Percentiles rank a stretch among this genome's conserved stretches.
Evolutionary conservation across 352 stramenopile genomes (phyloP).

Genomic region (Aphanomyces invadans): DNA sequence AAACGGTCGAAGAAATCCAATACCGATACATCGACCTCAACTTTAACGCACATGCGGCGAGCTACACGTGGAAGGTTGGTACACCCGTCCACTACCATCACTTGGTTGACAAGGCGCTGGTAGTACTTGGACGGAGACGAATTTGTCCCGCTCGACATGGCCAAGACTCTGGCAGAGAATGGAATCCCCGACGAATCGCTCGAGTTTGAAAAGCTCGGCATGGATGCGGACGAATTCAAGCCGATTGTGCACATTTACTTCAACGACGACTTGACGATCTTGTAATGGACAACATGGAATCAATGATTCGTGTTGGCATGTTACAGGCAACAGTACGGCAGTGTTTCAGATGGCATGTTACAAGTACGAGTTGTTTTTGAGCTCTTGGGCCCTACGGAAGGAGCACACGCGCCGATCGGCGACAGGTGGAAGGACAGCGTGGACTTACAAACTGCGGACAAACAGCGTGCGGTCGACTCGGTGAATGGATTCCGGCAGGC

Average conservation of each 20-base stretch:
- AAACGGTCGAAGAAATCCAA: conserved; percentile 85
- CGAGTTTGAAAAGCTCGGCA: conserved; percentile 75
- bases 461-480: conserved; percentile 53
- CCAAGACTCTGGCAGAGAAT: conserved; percentile 80
- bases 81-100: too few species aligned
- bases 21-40: conserved; percentile 57
- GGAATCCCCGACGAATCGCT: conserved; percentile 76
- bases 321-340: not conserved
- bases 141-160: conserved; percentile 87
- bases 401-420: not conserved
- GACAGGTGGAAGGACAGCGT: not conserved
- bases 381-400: conserved; percentile 6
- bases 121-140: conserved; percentile 57
- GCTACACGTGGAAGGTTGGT: conserved; percentile 88
- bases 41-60: conserved; percentile 83
- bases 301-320: not conserved
- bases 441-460: conserved; percentile 55
- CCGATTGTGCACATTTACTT: conserved; percentile 89
- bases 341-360: not conserved
- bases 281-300: conserved; percentile 28
- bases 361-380: conserved; percentile 21
- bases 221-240: conserved; percentile 83
- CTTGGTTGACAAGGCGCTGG: too few species aligned
- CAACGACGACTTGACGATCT: conserved; percentile 88
- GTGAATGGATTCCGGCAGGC: conserved; percentile 51